Percentiles rank a stretch among this genome's conserved stretches.
Evolutionary conservation across 2,329 filamentous ascomycete species (phyloP).

Genomic region (Ophiostoma pallidulum): DNA sequence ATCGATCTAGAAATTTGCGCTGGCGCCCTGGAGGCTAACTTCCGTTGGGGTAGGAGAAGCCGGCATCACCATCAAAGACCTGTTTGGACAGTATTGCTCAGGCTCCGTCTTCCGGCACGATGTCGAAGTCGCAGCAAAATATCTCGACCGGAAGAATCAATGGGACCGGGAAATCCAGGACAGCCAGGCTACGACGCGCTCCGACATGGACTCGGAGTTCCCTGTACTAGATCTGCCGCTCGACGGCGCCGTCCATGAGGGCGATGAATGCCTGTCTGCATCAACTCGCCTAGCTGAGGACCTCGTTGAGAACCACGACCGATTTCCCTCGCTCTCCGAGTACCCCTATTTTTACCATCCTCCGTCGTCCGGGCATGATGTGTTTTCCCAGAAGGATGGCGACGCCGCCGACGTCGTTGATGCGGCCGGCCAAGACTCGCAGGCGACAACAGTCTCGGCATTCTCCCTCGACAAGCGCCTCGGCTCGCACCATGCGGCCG

Average conservation of each 20-base stretch:
- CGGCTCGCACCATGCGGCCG: slow-evolving; percentile 23
- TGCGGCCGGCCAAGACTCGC: slow-evolving; percentile 24
- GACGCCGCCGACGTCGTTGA: too few species aligned
- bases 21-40: too few species aligned
- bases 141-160: neutral
- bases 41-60: too few species aligned
- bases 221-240: too few species aligned
- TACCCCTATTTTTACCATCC: slow-evolving; percentile 3
- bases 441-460: slow-evolving; percentile 24
- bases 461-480: slow-evolving; percentile 22
- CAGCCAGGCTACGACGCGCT: slow-evolving; percentile 7
- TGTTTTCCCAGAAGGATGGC: too few species aligned
- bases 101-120: slow-evolving; percentile 56
- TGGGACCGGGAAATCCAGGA: neutral
- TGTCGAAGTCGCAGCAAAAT: slow-evolving; percentile 3
- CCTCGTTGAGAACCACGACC: too few species aligned
- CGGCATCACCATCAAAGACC: slow-evolving; percentile 50
- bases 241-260: too few species aligned
- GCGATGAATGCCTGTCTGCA: too few species aligned
- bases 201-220: neutral
- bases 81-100: slow-evolving; percentile 66
- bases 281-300: too few species aligned
- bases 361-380: neutral
- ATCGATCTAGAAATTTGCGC: too few species aligned
- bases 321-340: too few species aligned